These are phyloP conservation scores for Sugiyamaella xylanicola DNA, from an alignment of 1,139 yeast species.

Conservation along the genomic window DNA sequence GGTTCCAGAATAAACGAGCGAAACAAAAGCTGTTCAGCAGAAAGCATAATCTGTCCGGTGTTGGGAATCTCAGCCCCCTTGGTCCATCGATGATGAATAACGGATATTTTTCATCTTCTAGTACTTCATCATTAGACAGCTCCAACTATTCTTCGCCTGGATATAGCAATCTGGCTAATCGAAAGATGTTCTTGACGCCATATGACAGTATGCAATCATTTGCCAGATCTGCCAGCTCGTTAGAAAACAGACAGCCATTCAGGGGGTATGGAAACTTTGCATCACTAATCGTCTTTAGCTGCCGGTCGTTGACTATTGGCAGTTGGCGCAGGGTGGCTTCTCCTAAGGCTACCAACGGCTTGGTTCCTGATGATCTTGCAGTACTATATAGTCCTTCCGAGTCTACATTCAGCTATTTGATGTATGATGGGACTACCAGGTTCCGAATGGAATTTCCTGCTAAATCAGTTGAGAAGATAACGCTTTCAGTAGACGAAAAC, in stretches of 20 bases:
- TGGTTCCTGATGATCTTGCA: constrained; percentile 30
- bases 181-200: constrained; percentile 7
- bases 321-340: constrained; percentile 38
- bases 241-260: neutral
- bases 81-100: constrained; percentile 1
- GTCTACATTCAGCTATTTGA: constrained; percentile 33
- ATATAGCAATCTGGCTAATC: neutral
- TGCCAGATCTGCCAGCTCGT: constrained; percentile 10
- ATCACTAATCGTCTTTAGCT: constrained; percentile 29
- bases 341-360: neutral
- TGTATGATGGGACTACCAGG: constrained; percentile 33
- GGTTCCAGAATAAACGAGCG: constrained; percentile 94
- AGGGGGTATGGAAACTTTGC: constrained; percentile 7
- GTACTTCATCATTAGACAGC: constrained; percentile 15
- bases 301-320: constrained; percentile 38
- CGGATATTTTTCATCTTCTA: constrained; percentile 22
- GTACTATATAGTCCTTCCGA: constrained; percentile 34
- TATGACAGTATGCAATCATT: constrained; percentile 9
- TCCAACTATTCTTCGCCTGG: constrained; percentile 21
- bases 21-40: constrained; percentile 57
- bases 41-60: constrained; percentile 14
- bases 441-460: constrained; percentile 37
- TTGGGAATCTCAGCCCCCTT: neutral
- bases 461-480: constrained; percentile 28
- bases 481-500: constrained; percentile 22